phyloP scores from a whole-genome alignment of 305 asterid species.

The Fraxinus xanthoxyloides region DNA sequence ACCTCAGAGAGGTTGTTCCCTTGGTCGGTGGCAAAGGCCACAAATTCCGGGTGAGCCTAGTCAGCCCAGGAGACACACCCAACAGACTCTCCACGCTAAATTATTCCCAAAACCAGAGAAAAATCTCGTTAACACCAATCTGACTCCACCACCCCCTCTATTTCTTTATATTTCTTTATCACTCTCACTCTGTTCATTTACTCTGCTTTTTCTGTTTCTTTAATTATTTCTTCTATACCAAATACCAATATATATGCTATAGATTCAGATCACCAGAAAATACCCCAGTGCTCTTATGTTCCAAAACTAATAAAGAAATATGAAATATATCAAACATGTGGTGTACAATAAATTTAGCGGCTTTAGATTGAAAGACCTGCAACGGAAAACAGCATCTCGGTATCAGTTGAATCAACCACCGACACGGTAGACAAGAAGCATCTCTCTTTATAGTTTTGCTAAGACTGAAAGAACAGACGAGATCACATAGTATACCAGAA shows the following conservation, averaged over 20 bases:
- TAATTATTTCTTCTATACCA: constrained; percentile 16
- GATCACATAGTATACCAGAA: constrained; percentile 19
- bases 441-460: constrained; percentile 44
- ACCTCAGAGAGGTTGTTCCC: constrained; percentile 66
- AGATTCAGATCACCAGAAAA: constrained; percentile 28
- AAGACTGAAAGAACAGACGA: constrained; percentile 28
- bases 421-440: constrained; percentile 69
- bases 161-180: constrained; percentile 23
- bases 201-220: constrained; percentile 18
- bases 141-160: constrained; percentile 23
- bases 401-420: constrained; percentile 59
- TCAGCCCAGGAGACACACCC: constrained; percentile 78
- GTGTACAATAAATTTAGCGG: constrained; percentile 29
- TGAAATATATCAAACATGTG: constrained; percentile 38
- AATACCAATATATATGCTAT: not conserved
- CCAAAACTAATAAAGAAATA: constrained; percentile 39
- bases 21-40: constrained; percentile 91
- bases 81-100: constrained; percentile 62
- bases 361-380: constrained; percentile 44
- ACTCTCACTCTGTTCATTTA: not conserved
- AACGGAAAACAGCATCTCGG: constrained; percentile 77
- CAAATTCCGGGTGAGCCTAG: constrained; percentile 67
- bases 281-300: constrained; percentile 33
- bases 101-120: constrained; percentile 53
- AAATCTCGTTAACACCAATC: constrained; percentile 43